phyloP scores from a whole-genome alignment of 2,329 filamentous ascomycete genomes.

The Furcasterigmium sp. region DNA sequence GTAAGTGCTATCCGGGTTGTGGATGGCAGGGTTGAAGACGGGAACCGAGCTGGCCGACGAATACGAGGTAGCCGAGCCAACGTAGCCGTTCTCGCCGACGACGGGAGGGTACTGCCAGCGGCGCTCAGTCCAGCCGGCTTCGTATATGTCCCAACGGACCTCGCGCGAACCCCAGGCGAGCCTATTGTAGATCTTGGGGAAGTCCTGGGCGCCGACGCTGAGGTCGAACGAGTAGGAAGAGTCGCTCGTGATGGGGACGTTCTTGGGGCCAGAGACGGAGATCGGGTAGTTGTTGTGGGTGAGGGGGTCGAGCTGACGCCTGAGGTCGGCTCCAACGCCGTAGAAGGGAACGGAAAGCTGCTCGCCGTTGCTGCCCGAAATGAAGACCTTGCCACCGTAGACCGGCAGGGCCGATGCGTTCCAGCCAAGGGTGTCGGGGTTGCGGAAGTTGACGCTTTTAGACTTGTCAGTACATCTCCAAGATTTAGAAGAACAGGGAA shows the following conservation, averaged over 20 bases:
- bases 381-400: conserved; percentile 27
- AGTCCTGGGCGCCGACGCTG: conserved; percentile 12
- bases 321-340: conserved; percentile 19
- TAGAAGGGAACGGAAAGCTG: conserved; percentile 25
- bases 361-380: conserved; percentile 23
- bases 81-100: conserved; percentile 28
- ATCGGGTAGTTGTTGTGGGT: conserved; percentile 12
- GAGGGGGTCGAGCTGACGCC: conserved; percentile 13
- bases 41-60: conserved; percentile 8
- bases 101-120: conserved; percentile 36
- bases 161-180: conserved; percentile 16
- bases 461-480: neutral
- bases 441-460: conserved; percentile 20
- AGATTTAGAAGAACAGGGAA: conserved; percentile 19
- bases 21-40: conserved; percentile 13
- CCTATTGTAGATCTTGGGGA: conserved; percentile 13
- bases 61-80: conserved; percentile 31
- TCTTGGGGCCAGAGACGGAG: conserved; percentile 5
- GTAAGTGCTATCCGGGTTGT: conserved; percentile 18
- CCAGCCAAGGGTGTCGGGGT: conserved; percentile 19
- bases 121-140: conserved; percentile 28
- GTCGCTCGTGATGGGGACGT: conserved; percentile 6
- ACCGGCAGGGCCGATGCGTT: conserved; percentile 20
- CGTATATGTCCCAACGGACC: conserved; percentile 25
- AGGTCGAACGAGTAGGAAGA: conserved; percentile 10